These are phyloP conservation scores for Auricularia cornea DNA, from an alignment of 768 basidiomycete species.

Conservation along the genomic window DNA sequence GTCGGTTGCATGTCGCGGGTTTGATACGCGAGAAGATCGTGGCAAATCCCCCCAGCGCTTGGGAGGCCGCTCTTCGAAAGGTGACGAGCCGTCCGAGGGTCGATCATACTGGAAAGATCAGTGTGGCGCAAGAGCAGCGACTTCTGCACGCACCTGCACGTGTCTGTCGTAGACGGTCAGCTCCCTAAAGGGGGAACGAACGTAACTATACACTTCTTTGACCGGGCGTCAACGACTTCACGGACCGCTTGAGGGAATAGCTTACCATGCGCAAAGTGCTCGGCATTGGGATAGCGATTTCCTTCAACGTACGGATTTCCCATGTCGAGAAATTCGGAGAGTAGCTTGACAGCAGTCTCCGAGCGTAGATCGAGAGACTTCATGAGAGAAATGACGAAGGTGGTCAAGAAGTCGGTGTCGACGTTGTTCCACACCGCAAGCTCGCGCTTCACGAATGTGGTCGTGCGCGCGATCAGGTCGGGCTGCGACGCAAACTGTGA, in stretches of 20 bases:
- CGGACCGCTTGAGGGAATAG: constrained; percentile 2
- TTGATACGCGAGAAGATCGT: neutral
- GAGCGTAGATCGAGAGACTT: constrained; percentile 89
- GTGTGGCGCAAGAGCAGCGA: neutral
- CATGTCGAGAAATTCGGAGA: constrained; percentile 85
- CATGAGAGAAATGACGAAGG: constrained; percentile 83
- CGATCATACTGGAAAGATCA: constrained; percentile 8
- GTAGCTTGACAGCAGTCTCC: constrained; percentile 64
- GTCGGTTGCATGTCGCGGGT: neutral
- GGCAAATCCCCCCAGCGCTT: neutral
- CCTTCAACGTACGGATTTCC: constrained; percentile 51
- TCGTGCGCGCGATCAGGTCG: constrained; percentile 68
- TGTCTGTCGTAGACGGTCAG: constrained; percentile 71
- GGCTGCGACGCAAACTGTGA: constrained; percentile 71
- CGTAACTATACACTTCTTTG: constrained; percentile 79
- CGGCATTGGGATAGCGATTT: constrained; percentile 59
- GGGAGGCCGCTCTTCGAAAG: neutral
- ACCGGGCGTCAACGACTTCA: neutral
- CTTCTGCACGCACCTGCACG: constrained; percentile 61
- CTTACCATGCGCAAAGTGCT: constrained; percentile 90
- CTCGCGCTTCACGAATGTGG: constrained; percentile 75
- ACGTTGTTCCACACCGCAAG: constrained; percentile 78
- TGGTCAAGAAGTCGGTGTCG: constrained; percentile 93
- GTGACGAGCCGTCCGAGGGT: neutral
- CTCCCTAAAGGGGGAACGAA: constrained; percentile 84